phyloP scores from a whole-genome alignment of 2,329 filamentous ascomycete genomes.

The Allantophomopsis cytisporea region DNA sequence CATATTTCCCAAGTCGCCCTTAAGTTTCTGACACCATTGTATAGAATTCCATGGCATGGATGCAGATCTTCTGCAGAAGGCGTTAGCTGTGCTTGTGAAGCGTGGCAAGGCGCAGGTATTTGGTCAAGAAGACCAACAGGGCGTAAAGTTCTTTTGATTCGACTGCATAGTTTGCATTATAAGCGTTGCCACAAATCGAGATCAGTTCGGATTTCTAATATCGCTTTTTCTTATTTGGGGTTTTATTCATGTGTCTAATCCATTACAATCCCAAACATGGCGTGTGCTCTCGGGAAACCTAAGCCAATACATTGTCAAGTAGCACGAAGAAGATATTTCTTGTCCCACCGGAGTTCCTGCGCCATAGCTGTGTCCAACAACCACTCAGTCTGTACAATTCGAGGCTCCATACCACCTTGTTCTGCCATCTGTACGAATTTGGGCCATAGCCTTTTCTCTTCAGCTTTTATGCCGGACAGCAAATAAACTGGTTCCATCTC shows the following conservation, averaged over 20 bases:
- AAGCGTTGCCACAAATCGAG: neutral
- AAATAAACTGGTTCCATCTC: conserved; percentile 69
- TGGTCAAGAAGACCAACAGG: conserved; percentile 73
- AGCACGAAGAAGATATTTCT: conserved; percentile 36
- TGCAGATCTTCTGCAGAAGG: conserved; percentile 63
- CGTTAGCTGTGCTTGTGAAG: conserved; percentile 72
- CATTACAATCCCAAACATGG: too few relatives aligned
- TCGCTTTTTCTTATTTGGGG: neutral
- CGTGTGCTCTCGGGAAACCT: too few relatives aligned
- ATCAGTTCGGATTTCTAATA: neutral
- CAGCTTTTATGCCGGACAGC: conserved; percentile 51
- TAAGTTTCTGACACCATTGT: neutral
- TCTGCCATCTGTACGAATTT: conserved; percentile 69
- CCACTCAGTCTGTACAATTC: conserved; percentile 81
- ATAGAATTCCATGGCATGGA: conserved; percentile 84
- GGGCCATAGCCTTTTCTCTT: conserved; percentile 65
- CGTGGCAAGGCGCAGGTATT: conserved; percentile 88
- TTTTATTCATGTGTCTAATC: neutral
- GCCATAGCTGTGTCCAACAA: conserved; percentile 79
- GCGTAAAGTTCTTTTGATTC: conserved; percentile 88
- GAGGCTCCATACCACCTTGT: conserved; percentile 65
- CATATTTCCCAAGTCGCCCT: neutral
- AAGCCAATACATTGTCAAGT: too few relatives aligned
- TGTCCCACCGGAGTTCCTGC: conserved; percentile 60
- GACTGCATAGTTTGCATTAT: conserved; percentile 1